phyloP scores from a whole-genome alignment of 495 filamentous ascomycete genomes.

The Penicillium pulvis region DNA sequence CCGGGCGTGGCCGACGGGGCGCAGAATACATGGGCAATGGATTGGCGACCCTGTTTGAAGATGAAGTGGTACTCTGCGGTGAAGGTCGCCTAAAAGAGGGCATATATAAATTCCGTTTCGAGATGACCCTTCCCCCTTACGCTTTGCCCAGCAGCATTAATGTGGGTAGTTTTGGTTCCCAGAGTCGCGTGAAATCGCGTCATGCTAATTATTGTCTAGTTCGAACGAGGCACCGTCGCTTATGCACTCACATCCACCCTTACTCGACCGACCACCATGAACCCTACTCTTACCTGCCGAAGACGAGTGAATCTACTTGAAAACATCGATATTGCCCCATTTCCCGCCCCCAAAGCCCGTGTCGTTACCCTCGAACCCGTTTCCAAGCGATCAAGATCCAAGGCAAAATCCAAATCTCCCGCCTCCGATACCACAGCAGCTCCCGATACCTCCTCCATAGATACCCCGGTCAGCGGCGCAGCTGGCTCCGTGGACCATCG shows the following conservation, averaged over 20 bases:
- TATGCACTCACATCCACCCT: constrained; percentile 89
- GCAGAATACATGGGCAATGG: constrained; percentile 80
- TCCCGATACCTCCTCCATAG: constrained; percentile 39
- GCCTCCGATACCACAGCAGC: constrained; percentile 34
- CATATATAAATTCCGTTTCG: constrained; percentile 90
- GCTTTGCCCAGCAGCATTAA: constrained; percentile 90
- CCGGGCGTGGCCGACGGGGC: constrained; percentile 55
- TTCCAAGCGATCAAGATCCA: constrained; percentile 56
- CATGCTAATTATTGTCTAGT: constrained; percentile 56
- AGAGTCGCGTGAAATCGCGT: not conserved
- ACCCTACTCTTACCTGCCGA: constrained; percentile 75
- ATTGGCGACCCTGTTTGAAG: constrained; percentile 82
- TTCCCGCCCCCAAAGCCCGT: constrained; percentile 63
- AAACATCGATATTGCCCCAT: constrained; percentile 62
- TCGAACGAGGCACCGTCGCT: constrained; percentile 90
- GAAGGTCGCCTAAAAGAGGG: constrained; percentile 85
- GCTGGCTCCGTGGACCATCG: constrained; percentile 31
- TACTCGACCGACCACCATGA: constrained; percentile 85
- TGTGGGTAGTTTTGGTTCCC: constrained; percentile 54
- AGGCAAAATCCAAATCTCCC: constrained; percentile 38
- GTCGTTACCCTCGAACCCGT: constrained; percentile 81
- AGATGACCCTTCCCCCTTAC: constrained; percentile 76
- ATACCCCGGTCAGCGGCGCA: constrained; percentile 33
- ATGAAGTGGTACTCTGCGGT: constrained; percentile 87
- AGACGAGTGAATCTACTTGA: constrained; percentile 78